phyloP scores from a whole-genome alignment of 1,284 basidiomycete genomes.

The Wolfiporia cocos region DNA sequence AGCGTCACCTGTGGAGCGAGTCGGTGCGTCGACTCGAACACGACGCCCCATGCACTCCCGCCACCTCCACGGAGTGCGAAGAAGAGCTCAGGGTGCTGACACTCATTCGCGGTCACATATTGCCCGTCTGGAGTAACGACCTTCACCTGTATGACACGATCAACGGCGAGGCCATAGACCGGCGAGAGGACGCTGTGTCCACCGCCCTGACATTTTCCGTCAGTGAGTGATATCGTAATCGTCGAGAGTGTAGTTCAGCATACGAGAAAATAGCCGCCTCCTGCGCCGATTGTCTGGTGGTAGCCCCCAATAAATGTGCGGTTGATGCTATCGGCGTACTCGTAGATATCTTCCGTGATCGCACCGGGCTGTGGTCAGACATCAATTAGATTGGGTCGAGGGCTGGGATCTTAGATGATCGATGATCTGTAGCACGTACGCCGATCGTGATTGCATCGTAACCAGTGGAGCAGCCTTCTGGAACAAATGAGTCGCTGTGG shows the following conservation, averaged over 20 bases:
- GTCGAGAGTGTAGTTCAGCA: too few relatives aligned
- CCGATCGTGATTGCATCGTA: constrained; percentile 24
- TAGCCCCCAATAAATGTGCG: constrained; percentile 28
- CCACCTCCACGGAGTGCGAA: constrained; percentile 25
- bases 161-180: constrained; percentile 31
- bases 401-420: background rate
- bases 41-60: constrained; percentile 26
- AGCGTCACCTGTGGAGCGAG: constrained; percentile 21
- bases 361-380: constrained; percentile 19
- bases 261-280: constrained; percentile 27
- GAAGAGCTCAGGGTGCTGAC: constrained; percentile 31
- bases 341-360: constrained; percentile 23
- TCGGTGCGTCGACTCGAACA: constrained; percentile 22
- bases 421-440: constrained; percentile 10
- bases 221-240: background rate
- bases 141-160: constrained; percentile 29
- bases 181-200: constrained; percentile 38
- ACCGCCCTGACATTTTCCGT: constrained; percentile 32
- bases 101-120: constrained; percentile 26
- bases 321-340: constrained; percentile 26
- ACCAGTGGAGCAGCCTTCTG: constrained; percentile 17
- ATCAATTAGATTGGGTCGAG: background rate
- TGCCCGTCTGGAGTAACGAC: constrained; percentile 27
- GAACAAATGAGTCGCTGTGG: constrained; percentile 16
- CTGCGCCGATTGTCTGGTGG: constrained; percentile 24